These are phyloP conservation scores for Pulveroboletus sp. DNA, from an alignment of 1,284 basidiomycete genomes.

Conservation along the genomic window DNA sequence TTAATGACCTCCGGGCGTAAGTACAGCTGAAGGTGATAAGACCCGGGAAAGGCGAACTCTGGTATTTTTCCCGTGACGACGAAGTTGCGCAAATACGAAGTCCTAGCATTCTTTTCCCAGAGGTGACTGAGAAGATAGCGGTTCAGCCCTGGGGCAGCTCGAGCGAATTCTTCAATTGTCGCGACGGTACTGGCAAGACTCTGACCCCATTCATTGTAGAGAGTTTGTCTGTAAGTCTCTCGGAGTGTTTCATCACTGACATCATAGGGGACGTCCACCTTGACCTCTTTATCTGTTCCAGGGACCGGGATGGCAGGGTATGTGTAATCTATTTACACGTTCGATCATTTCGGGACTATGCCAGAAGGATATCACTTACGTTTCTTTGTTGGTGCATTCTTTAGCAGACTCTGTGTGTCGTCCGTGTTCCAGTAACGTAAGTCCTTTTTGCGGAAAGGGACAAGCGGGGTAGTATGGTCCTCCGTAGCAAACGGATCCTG, in stretches of 20 bases:
- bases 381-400: background rate
- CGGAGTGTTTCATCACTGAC: constrained; percentile 10
- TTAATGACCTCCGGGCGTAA: background rate
- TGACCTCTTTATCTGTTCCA: too few species aligned
- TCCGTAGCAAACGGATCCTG: background rate
- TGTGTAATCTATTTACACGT: constrained; percentile 18
- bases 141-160: too few species aligned
- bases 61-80: constrained; percentile 9
- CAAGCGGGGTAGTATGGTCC: constrained; percentile 1
- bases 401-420: constrained; percentile 4
- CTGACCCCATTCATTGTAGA: constrained; percentile 7
- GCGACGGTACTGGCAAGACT: background rate
- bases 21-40: constrained; percentile 23
- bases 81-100: constrained; percentile 16
- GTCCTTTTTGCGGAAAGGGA: constrained; percentile 9
- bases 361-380: constrained; percentile 9
- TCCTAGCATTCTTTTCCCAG: background rate
- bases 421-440: constrained; percentile 18
- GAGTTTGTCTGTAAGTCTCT: constrained; percentile 7
- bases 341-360: too few species aligned
- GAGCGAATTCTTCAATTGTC: too few species aligned
- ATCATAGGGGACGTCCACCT: constrained; percentile 19
- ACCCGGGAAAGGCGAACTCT: constrained; percentile 23
- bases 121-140: constrained; percentile 5
- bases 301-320: constrained; percentile 20